Evolutionary conservation across 1,139 yeast genomes (phyloP), one percentile per base, ranked within the genome.

Genomic region (Taphrina deformans): DNA sequence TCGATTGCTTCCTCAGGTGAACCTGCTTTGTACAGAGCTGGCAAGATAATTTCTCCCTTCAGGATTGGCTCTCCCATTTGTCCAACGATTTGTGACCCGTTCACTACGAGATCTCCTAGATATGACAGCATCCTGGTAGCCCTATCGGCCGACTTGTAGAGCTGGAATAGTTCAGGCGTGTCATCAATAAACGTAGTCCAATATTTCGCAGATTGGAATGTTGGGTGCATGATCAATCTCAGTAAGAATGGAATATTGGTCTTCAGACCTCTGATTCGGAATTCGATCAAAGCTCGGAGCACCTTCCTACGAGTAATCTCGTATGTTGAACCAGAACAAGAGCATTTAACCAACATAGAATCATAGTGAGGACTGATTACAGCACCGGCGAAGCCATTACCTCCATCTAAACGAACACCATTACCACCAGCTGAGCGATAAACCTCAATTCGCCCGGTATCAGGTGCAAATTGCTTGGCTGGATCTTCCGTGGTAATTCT

Each of bases 121-220:
- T 91, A 93, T 55, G 87, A 86, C 76, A 93, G 82, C 71, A 95
- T 77, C 79, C 93, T 92, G 77, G 91, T 95, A 68, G 99, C 99
- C 81, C 99, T 88, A 83, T 93, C 93, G 79, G 90, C 96, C 62
- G 97, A 92, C 51, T 88, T 81, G 74, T 91, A 88, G 96, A 95
- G 89, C 76, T 90, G 93, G 83, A 95, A 95, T 75, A 93, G 82
- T 65, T 90, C 85, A 66, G 99, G 99, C 68, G 99, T 92, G 77
- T 93, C 99, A 76, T 93, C 99, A 74, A 93, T 95, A 74, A 93
- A 93, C 18, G 99, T 95, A 65, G 99, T 95, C 99, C 99, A 93
- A 81, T 97, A 93, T 71, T 85, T 81, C 73, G 97, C 97, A 64
- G 78, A 76, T 72, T 91, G 87, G 73, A 93, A 93, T n/a, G 92